Base-by-base conservation (phyloP, 2,329 filamentous ascomycete genomes). In the Tolypocladium cylindrosporum region DNA sequence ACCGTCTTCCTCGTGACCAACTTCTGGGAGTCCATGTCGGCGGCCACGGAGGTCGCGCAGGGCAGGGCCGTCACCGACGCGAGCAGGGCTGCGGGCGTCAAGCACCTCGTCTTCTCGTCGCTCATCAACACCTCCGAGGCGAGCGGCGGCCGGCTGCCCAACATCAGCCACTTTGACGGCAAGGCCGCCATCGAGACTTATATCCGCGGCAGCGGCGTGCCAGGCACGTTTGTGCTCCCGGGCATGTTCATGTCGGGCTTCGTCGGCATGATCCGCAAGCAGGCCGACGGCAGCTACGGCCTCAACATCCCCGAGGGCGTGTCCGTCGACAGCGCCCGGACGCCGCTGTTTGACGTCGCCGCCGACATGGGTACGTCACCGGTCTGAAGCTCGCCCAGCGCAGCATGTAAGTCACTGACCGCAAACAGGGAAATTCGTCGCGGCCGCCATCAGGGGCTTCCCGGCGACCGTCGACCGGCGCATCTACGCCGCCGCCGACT, bases 171-270 rank as follows among this genome's bases (percentile, higher is more conserved):
- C 58, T 86, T 86, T 59, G 83, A 86, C 62, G 71, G 70, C 59
- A 86, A 86, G 66, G 79, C 80, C 36, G 69, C 78, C 39, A 75
- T 81, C 14, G 82, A 85, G 61, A 60, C 73, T n/a, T 84, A 86
- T 61, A 82, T 86, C 57, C 77, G 79, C 13, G 58, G 63, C 0
- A 69, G 78, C 2, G 75, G 74, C 0, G 68, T 86, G 2, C 75
- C 76, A 1, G 74, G 72, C 13, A 77, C 81, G 0, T 84, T 84
- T 65, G 77, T 80, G 58, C 69, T 76, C 2, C 77, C 79, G 0
- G 83, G 75, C 0, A 72, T 71, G 39, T 86, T 83, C 64, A 83
- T 85, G 77, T 75, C 78, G 59, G 84, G 83, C 60, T 57, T 73
- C 16, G 60, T 67, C 1, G 57, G 56, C 1, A 64, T 66, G 39